phyloP scores from a whole-genome alignment of 2,329 filamentous ascomycete species.

The Hypoxylon sp. region DNA sequence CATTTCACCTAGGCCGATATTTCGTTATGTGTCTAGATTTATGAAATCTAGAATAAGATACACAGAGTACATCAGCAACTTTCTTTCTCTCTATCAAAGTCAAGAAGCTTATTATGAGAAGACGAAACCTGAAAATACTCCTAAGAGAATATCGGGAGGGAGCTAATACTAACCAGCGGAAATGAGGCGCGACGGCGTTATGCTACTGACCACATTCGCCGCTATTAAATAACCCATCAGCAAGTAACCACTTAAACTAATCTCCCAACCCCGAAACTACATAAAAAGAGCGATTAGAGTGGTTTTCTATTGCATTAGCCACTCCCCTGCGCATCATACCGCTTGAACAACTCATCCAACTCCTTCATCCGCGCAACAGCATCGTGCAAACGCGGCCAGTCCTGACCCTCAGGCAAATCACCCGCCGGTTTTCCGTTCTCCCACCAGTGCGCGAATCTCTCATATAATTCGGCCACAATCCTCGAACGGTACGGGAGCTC shows the following conservation, averaged over 20 bases:
- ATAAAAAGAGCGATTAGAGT: background rate
- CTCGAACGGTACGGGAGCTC: constrained; percentile 58
- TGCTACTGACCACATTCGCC: background rate
- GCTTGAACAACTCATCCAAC: constrained; percentile 40
- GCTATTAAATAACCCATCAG: background rate
- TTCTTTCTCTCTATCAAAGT: background rate
- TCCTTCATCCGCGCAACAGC: constrained; percentile 40
- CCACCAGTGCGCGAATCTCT: constrained; percentile 60
- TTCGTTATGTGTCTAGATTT: background rate
- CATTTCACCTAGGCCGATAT: background rate
- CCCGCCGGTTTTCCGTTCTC: constrained; percentile 32
- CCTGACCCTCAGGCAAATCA: constrained; percentile 43
- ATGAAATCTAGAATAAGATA: background rate
- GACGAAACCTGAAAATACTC: background rate
- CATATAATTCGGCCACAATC: constrained; percentile 67
- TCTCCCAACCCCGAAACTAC: background rate
- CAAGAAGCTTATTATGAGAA: background rate
- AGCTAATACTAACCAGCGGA: background rate
- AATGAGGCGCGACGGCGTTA: background rate
- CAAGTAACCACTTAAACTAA: background rate
- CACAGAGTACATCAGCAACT: background rate
- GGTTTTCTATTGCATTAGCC: background rate
- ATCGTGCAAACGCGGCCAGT: constrained; percentile 57
- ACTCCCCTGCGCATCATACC: constrained; percentile 38
- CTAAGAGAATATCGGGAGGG: background rate